Conservation (phyloP, 2,329 filamentous ascomycete species). For the Fusarium sp. region DNA sequence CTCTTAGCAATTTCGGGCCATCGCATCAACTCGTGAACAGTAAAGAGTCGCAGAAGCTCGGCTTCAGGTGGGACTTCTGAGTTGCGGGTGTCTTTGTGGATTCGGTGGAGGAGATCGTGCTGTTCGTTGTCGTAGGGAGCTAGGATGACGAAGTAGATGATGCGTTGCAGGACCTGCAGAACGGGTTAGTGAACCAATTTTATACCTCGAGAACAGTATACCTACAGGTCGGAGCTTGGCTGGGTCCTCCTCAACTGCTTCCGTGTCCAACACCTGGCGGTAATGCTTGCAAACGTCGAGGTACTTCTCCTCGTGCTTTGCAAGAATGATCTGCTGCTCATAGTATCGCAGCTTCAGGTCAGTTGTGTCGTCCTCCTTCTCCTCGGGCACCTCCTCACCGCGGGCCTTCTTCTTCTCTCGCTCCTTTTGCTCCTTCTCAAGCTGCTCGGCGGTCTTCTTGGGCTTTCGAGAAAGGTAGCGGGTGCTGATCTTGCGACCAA, state of each 20-base stretch:
- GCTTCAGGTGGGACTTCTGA: constrained; percentile 83
- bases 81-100: constrained; percentile 88
- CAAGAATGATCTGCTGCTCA: constrained; percentile 95
- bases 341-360: constrained; percentile 97
- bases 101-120: constrained; percentile 94
- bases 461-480: constrained; percentile 90
- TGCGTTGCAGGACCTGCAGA: constrained; percentile 84
- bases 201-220: not conserved
- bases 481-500: constrained; percentile 97
- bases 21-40: constrained; percentile 95
- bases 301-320: constrained; percentile 98
- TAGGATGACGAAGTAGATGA: constrained; percentile 98
- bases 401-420: constrained; percentile 87
- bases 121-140: constrained; percentile 99
- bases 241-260: constrained; percentile 92
- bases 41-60: constrained; percentile 93
- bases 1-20: constrained; percentile 94
- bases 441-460: constrained; percentile 89
- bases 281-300: constrained; percentile 99
- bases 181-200: constrained; percentile 30
- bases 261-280: constrained; percentile 94
- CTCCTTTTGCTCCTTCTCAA: constrained; percentile 92
- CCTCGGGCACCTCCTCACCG: constrained; percentile 83
- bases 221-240: constrained; percentile 87
- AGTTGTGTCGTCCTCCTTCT: constrained; percentile 89